Evolutionary conservation across 352 stramenopile species (phyloP).

Genomic region (Globisporangium spiculum): DNA sequence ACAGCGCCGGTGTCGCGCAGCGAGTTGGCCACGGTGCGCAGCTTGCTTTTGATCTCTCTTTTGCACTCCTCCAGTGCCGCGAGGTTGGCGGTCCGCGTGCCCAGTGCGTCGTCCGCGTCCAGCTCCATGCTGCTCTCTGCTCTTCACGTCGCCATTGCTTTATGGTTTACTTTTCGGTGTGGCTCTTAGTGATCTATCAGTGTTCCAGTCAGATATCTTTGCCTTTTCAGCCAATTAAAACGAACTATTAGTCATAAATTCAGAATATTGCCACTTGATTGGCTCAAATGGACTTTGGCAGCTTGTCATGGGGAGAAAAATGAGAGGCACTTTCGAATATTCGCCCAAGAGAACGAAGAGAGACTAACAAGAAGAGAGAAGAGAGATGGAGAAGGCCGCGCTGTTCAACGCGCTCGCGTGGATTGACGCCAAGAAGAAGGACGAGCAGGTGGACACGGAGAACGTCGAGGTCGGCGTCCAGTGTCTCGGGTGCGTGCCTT

Average conservation of each 20-base stretch:
- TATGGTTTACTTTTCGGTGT: background rate
- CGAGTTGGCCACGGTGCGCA: conserved; percentile 37
- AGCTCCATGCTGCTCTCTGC: background rate
- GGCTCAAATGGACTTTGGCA: conserved; percentile 5
- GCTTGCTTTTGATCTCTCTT: conserved; percentile 32
- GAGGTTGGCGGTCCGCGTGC: conserved; percentile 20
- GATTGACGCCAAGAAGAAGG: conserved; percentile 63
- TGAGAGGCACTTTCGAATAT: conserved; percentile 18
- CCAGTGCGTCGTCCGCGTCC: conserved; percentile 8
- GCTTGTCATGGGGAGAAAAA: conserved; percentile 8
- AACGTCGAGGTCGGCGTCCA: conserved; percentile 67
- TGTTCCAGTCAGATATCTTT: background rate
- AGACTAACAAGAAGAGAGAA: conserved; percentile 2
- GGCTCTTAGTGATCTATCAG: conserved; percentile 7
- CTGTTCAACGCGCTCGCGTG: conserved; percentile 76
- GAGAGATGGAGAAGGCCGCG: conserved; percentile 24
- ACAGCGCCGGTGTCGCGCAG: conserved; percentile 46
- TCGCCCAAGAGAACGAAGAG: conserved; percentile 4
- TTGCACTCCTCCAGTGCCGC: conserved; percentile 34
- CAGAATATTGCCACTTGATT: conserved; percentile 9
- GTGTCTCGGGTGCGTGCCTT: conserved; percentile 45
- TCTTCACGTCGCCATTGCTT: background rate
- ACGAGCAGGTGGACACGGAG: conserved; percentile 47
- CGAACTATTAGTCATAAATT: background rate
- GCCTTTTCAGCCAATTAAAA: conserved; percentile 8